phyloP scores from a whole-genome alignment of 2,329 filamentous ascomycete genomes.

The Sarocladiaceae sp. region DNA sequence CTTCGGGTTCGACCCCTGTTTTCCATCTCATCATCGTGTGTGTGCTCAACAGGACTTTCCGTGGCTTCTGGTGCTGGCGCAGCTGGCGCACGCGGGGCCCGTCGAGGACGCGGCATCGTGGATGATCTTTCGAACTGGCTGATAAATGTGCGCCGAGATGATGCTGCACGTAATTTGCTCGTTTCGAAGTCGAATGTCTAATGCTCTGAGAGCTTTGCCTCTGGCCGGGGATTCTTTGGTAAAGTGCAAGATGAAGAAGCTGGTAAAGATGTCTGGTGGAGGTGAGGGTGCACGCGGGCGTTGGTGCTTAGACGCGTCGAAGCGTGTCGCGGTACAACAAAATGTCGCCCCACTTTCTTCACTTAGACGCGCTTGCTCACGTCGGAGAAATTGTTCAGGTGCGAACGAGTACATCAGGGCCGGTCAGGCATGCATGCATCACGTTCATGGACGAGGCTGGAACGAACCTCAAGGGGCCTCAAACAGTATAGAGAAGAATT shows the following conservation, averaged over 20 bases:
- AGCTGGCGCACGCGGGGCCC: slow-evolving; percentile 2
- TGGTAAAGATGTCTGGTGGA: slow-evolving; percentile 4
- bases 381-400: not conserved
- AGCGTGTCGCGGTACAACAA: slow-evolving; percentile 7
- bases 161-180: not conserved
- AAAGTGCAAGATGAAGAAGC: not conserved
- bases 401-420: no score
- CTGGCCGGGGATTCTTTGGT: not conserved
- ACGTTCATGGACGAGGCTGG: no score
- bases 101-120: slow-evolving; percentile 12
- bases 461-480: no score
- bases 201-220: not conserved
- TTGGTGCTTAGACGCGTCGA: slow-evolving; percentile 3
- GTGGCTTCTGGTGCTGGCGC: not conserved
- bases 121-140: not conserved
- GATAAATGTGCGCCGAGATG: not conserved
- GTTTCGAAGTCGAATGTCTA: not conserved
- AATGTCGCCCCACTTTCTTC: not conserved
- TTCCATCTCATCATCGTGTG: not conserved
- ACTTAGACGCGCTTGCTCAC: not conserved
- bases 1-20: slow-evolving; percentile 18
- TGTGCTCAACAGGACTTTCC: not conserved
- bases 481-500: no score
- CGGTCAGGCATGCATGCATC: no score
- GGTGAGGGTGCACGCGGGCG: not conserved